These are phyloP conservation scores for Bremia lactucae DNA, from an alignment of 352 stramenopile species.

Conservation along the genomic window DNA sequence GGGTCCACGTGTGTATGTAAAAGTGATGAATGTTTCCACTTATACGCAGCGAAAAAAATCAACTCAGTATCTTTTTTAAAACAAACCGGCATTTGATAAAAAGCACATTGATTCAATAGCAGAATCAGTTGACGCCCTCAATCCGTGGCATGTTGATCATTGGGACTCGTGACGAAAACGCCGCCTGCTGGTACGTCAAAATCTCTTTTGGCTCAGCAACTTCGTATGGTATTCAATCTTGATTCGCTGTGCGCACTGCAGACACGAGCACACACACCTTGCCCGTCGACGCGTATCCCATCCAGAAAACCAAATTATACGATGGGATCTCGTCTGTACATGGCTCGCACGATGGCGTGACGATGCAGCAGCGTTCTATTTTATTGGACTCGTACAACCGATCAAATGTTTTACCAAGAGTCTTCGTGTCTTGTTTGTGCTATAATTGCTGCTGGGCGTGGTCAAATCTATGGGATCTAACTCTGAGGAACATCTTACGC, in stretches of 20 bases:
- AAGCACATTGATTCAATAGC: not conserved
- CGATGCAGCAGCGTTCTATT: slow-evolving; percentile 2
- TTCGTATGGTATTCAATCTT: slow-evolving; percentile 7
- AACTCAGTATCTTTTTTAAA: no score
- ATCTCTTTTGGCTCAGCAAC: slow-evolving; percentile 9
- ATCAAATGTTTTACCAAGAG: no score
- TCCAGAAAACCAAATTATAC: slow-evolving; percentile 46
- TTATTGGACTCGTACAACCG: no score
- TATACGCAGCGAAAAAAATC: no score
- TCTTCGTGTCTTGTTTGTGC: slow-evolving; percentile 14
- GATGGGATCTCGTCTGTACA: slow-evolving; percentile 46
- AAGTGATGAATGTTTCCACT: no score
- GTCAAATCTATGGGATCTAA: slow-evolving; percentile 15
- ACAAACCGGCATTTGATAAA: no score
- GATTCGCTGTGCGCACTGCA: slow-evolving; percentile 14
- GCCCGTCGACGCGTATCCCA: slow-evolving; percentile 35
- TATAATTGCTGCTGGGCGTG: slow-evolving; percentile 3
- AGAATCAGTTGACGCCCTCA: slow-evolving; percentile 46
- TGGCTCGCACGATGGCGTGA: slow-evolving; percentile 42
- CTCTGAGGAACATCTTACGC: slow-evolving; percentile 18
- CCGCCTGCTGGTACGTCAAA: slow-evolving; percentile 25
- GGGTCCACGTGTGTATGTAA: no score
- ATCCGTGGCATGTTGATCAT: slow-evolving; percentile 47
- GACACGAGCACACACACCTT: slow-evolving; percentile 37
- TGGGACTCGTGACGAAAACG: slow-evolving; percentile 45